These are phyloP conservation scores for Albophoma yamanashiensis DNA, from an alignment of 2,329 filamentous ascomycete genomes.

Conservation along the genomic window DNA sequence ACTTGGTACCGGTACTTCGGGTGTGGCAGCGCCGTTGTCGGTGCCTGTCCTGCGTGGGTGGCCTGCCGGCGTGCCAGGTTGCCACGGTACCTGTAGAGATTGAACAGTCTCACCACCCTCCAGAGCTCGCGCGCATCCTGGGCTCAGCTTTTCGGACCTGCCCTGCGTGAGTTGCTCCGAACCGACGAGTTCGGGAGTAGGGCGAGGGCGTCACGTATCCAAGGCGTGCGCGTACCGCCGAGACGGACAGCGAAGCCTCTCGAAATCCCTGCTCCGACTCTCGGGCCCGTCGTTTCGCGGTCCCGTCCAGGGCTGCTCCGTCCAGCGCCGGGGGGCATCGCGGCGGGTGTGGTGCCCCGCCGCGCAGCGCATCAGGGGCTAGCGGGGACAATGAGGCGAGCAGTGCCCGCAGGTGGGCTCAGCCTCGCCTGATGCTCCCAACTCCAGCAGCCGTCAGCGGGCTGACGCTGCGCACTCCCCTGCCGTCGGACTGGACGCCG, in stretches of 20 bases:
- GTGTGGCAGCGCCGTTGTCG: neutral
- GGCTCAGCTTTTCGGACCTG: neutral
- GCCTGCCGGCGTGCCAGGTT: no score
- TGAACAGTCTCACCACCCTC: neutral
- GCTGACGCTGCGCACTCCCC: neutral
- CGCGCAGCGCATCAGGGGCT: neutral
- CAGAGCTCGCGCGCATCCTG: neutral
- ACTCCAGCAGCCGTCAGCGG: neutral
- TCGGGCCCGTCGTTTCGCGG: neutral
- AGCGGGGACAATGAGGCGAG: neutral
- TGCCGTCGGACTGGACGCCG: neutral
- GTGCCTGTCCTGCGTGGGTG: neutral
- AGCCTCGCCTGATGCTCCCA: neutral
- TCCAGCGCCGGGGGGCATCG: neutral
- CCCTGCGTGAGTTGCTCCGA: neutral
- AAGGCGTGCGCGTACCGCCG: neutral
- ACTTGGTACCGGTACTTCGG: constrained; percentile 6
- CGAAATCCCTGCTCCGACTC: neutral
- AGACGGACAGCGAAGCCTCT: neutral
- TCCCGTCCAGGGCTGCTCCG: neutral
- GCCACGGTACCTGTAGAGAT: no score
- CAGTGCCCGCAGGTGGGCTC: neutral
- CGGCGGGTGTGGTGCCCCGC: neutral
- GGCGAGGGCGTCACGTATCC: neutral
- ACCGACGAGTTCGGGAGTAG: neutral